Evolutionary conservation across 192 early-diverging fungal genomes (phyloP).

Genomic region (Mortierella alpina): DNA sequence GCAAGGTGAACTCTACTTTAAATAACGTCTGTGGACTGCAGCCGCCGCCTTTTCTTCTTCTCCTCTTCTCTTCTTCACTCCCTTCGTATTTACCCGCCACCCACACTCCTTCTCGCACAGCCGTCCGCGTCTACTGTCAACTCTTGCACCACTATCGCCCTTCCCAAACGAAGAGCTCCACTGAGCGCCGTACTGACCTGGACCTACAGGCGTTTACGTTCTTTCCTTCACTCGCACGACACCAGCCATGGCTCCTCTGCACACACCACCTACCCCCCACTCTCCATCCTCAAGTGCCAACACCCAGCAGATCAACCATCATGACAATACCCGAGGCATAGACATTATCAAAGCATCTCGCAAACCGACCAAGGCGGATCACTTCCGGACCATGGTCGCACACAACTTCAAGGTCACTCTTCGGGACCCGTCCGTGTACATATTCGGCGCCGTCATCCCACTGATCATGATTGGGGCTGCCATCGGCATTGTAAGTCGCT

Average conservation of each 20-base stretch:
- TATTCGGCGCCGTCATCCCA: constrained; percentile 42
- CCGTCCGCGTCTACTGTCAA: neutral
- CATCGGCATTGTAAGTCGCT: constrained; percentile 51
- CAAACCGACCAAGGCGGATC: constrained; percentile 38
- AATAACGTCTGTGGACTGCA: no score
- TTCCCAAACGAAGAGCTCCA: neutral
- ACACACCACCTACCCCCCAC: neutral
- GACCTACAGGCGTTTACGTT: neutral
- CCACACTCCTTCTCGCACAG: neutral
- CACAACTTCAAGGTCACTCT: constrained; percentile 39
- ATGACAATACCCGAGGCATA: constrained; percentile 30
- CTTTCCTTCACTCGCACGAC: neutral
- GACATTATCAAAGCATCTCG: constrained; percentile 46
- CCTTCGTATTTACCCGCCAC: no score
- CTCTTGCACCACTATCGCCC: neutral
- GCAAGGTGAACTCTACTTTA: no score
- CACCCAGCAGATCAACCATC: constrained; percentile 5
- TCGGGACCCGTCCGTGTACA: constrained; percentile 23
- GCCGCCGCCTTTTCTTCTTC: neutral
- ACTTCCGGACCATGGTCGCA: constrained; percentile 30
- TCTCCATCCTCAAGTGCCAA: neutral
- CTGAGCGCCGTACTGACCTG: no score
- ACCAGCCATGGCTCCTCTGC: neutral
- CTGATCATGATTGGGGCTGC: constrained; percentile 39
- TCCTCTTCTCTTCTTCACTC: neutral